Evolutionary conservation across 768 basidiomycete species (phyloP), one percentile per base, ranked within the genome.

Genomic region (Suillus occidentalis): DNA sequence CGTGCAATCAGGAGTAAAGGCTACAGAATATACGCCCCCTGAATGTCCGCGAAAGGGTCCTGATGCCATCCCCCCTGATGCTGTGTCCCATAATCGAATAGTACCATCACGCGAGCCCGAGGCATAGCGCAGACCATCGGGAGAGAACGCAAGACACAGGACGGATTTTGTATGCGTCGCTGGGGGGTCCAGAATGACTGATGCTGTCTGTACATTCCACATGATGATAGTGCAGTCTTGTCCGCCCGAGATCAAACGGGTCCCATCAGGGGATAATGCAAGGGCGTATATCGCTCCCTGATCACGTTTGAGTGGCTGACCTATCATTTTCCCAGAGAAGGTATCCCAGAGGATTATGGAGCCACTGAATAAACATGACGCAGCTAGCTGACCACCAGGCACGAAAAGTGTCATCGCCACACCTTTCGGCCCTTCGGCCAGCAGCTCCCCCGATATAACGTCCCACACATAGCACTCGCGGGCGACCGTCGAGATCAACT

Each of bases 21-120:
- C 66, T 25, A 78, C 70, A 5, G 70, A 65, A 28, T 68, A 72
- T 6, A 77, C 68, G 1, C 67, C 63, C 4, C 73, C 72, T 0
- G 65, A 67, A 58, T 47, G 62, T 52, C 72, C 68, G 18, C 36
- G 2, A 36, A 78, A 65, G 49, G 67, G 65, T 22, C 65, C 39
- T 0, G 74, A 16, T 1, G 31, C 69, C 56, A 65, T 64, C n/a
- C n/a, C 1, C 1, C 77, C 76, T 1, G 60, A 52, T 18, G 2
- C 39, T 3, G 69, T 66, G 39, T 77, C 73, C 77, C 76, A 78
- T 47, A 72, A 59, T 2, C 70, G 70, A 45, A 77, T 72, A 8
- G 71, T 67, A 39, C 64, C 63, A 36, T 77, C 76, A n/a, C 72
- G 64, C 2, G 76, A 75, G 22, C 76, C 76, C 20, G 77, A 78